Evolutionary conservation across 1,284 basidiomycete species (phyloP), one percentile per base, ranked within the genome.

Genomic region (Erythrobasidium hasegawianum): DNA sequence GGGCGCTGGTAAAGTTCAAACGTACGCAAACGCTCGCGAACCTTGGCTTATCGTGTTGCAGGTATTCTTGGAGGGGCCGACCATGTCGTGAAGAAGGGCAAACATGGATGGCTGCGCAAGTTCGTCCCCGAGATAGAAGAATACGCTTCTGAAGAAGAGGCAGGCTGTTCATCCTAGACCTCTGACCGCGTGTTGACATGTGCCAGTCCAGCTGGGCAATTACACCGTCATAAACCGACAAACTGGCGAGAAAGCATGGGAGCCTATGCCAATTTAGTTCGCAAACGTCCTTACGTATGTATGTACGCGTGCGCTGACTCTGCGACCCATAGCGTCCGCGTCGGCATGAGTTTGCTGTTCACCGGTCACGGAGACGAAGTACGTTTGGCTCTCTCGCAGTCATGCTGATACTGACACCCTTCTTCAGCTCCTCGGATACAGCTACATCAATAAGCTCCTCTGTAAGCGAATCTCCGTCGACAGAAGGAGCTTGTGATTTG

Each of bases 251-350:
- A 68, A 70, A 57, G 50, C 61, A 24, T 72, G 67, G 60, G 71
- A 73, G 58, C 65, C 69, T 11, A 66, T 69, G 47, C 68, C 68
- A 39, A 54, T 69, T 29, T 69, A 69, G 64, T 67, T 13, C 64
- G 68, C 22, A 50, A 67, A 3, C 52, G 57, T 38, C 49, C 59
- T 27, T 16, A 50, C 54, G 1, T 22, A 20, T 26, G 33, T 24
- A n/a, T 60, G 45, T 24, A 18, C 16, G 27, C 4, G 11, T 11
- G 24, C 3, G 3, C 27, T 18, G 18, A 24, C 24, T 5, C 24
- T 45, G 20, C 9, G 22, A 20, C 43, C 45, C 2, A 20, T 24
- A 38, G 22, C 18, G 33, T 41, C 22, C 13, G 26, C 18, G 5
- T 16, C 26, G 56, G 54, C 4, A 69, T 69, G 64, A 60, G 67